Conservation (phyloP, 192 early-diverging fungal species). For the Linnemannia zychae region DNA sequence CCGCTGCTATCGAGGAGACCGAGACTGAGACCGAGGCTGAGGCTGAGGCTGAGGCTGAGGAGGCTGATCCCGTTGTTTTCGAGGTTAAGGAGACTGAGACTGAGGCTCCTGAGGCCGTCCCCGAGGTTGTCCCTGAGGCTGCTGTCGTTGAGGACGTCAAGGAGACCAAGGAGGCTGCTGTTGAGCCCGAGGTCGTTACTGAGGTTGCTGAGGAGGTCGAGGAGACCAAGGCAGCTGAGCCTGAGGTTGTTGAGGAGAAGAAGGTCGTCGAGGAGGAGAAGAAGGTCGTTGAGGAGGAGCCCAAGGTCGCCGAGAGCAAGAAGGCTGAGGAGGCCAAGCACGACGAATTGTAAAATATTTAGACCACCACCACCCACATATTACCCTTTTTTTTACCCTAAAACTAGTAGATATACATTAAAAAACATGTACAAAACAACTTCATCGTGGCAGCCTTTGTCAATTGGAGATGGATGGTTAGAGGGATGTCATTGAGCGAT, state of each 20-base stretch:
- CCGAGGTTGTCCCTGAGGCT: constrained; percentile 11
- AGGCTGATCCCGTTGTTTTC: no score
- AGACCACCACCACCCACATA: background rate
- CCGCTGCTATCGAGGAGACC: constrained; percentile 71
- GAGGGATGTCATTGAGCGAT: no score
- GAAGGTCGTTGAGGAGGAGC: constrained; percentile 15
- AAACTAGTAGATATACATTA: background rate
- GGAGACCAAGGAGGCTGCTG: constrained; percentile 3
- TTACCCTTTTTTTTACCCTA: background rate
- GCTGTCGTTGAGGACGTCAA: constrained; percentile 10
- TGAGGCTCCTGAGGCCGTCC: constrained; percentile 25
- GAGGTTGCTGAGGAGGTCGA: constrained; percentile 20
- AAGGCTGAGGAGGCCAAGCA: constrained; percentile 30
- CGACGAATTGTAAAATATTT: constrained; percentile 57
- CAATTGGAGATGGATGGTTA: no score
- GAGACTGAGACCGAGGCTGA: constrained; percentile 52
- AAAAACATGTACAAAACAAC: background rate
- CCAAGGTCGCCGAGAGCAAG: constrained; percentile 16
- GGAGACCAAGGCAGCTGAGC: constrained; percentile 20
- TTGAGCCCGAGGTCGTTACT: background rate
- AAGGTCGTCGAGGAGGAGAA: constrained; percentile 16
- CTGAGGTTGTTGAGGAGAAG: background rate
- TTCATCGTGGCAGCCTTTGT: no score
- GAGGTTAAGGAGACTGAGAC: constrained; percentile 29
- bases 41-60: constrained; percentile 3